Evolutionary conservation across 2,329 filamentous ascomycete genomes (phyloP).

Genomic region (Leptographium radiaticola): DNA sequence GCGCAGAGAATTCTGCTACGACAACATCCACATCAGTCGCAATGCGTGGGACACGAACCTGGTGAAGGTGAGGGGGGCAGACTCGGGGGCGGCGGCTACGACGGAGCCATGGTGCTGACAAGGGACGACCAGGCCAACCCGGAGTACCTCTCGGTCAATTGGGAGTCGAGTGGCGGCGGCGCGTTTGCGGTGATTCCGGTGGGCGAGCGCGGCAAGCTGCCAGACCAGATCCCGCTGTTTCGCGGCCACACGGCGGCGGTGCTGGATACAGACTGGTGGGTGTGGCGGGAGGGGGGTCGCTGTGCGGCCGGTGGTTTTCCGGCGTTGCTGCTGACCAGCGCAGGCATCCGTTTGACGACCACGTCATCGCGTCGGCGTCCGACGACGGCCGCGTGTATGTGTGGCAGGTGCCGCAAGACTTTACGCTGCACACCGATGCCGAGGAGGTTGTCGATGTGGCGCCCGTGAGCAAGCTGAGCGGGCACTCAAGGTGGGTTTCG

Average conservation of each 20-base stretch:
- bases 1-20: conserved; percentile 96
- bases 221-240: conserved; percentile 88
- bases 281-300: conserved; percentile 10
- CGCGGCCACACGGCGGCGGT: conserved; percentile 92
- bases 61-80: conserved; percentile 58
- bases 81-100: not conserved
- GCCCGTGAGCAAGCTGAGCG: conserved; percentile 68
- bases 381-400: conserved; percentile 96
- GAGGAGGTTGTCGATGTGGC: conserved; percentile 74
- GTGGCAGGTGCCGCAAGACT: conserved; percentile 85
- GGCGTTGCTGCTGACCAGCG: not conserved
- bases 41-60: conserved; percentile 99
- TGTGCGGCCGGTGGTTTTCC: too few species aligned
- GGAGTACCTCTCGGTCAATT: conserved; percentile 93
- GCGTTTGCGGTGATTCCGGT: conserved; percentile 93
- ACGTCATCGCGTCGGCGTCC: conserved; percentile 80
- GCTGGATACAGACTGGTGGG: conserved; percentile 88
- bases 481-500: conserved; percentile 62
- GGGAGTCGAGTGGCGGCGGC: conserved; percentile 90
- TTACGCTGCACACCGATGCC: conserved; percentile 70
- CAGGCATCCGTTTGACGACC: conserved; percentile 95
- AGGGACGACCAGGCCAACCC: conserved; percentile 63
- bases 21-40: conserved; percentile 90
- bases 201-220: conserved; percentile 77
- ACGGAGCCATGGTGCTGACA: conserved; percentile 4